These are phyloP conservation scores for Pseudevernia furfuracea DNA, from an alignment of 495 filamentous ascomycete genomes.

Conservation along the genomic window DNA sequence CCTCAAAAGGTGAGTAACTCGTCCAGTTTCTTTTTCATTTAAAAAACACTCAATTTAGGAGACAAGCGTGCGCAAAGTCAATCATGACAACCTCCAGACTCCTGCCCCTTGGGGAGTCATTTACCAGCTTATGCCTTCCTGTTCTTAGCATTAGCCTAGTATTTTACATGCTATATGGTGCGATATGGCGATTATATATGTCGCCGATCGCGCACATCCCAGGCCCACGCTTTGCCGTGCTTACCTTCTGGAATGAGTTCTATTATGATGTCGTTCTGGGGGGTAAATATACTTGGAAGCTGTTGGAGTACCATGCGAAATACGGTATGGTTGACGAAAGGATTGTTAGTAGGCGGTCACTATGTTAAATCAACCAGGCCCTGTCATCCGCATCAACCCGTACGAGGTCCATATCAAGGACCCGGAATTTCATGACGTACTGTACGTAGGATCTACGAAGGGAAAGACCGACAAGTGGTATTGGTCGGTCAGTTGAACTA, in stretches of 20 bases:
- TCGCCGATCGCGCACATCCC: constrained; percentile 30
- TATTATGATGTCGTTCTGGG: constrained; percentile 29
- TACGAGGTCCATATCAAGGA: constrained; percentile 25
- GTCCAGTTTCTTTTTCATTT: no score
- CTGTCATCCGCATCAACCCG: constrained; percentile 24
- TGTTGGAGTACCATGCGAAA: constrained; percentile 22
- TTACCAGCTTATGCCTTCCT: no score
- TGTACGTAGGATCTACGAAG: constrained; percentile 31
- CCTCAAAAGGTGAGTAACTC: no score
- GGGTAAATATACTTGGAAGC: constrained; percentile 24
- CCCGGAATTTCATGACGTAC: constrained; percentile 24
- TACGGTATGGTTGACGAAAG: constrained; percentile 16
- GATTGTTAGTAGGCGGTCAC: not conserved
- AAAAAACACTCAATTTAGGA: no score
- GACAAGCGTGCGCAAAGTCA: no score
- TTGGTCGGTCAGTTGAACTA: constrained; percentile 18
- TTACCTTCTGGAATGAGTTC: constrained; percentile 33
- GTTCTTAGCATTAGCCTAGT: not conserved
- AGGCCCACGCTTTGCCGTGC: constrained; percentile 30
- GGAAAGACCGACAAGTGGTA: constrained; percentile 36
- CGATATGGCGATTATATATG: constrained; percentile 30
- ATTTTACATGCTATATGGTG: constrained; percentile 18
- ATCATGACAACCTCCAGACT: no score
- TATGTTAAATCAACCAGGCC: constrained; percentile 11
- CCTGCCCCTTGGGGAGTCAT: no score